phyloP scores from a whole-genome alignment of 2,329 filamentous ascomycete species.

The Arachnopeziza araneosa region DNA sequence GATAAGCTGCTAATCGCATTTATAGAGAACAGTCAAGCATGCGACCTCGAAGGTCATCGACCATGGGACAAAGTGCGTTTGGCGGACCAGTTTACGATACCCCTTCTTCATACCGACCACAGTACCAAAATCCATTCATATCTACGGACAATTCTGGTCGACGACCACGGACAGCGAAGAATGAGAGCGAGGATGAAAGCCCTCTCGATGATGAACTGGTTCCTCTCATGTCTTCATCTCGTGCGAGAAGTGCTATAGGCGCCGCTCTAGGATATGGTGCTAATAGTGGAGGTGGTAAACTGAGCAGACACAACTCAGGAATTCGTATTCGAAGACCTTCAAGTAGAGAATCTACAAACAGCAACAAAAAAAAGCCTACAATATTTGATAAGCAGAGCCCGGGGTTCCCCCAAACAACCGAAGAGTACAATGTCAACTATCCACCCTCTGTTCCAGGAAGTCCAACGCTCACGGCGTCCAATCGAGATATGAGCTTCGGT shows the following conservation, averaged over 20 bases:
- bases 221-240: conserved; percentile 47
- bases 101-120: conserved; percentile 30
- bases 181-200: conserved; percentile 44
- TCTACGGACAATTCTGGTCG: conserved; percentile 21
- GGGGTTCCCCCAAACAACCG: conserved; percentile 27
- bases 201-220: conserved; percentile 43
- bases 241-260: conserved; percentile 27
- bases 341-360: conserved; percentile 41
- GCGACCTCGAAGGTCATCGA: conserved; percentile 57
- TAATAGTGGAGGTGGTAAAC: background rate
- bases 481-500: conserved; percentile 53
- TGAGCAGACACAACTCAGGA: conserved; percentile 35
- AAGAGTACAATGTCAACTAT: conserved; percentile 60
- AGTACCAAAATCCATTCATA: conserved; percentile 29
- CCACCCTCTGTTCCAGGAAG: conserved; percentile 63
- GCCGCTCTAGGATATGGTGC: conserved; percentile 16
- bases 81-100: conserved; percentile 32
- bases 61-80: conserved; percentile 34
- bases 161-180: conserved; percentile 26
- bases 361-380: conserved; percentile 25
- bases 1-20: conserved; percentile 8
- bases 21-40: conserved; percentile 41
- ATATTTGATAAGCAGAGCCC: conserved; percentile 26
- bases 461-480: conserved; percentile 45
- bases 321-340: conserved; percentile 18